phyloP scores from a whole-genome alignment of 768 basidiomycete species.

The Calocera viscosa region DNA sequence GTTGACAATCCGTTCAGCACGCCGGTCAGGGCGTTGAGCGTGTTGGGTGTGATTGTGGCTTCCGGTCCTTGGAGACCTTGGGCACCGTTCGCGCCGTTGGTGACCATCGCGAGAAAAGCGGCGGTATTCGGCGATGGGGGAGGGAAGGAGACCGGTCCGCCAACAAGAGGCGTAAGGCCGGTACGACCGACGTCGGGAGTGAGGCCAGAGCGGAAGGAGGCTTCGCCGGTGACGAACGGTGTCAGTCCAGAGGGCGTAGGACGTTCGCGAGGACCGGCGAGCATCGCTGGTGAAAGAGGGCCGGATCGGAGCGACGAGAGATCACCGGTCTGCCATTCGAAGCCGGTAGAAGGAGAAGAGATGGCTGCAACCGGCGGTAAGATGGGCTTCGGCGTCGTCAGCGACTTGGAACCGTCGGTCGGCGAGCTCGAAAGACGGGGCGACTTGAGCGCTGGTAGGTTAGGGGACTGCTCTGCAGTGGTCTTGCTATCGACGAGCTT shows the following conservation, averaged over 20 bases:
- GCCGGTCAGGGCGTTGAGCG: slow-evolving; percentile 67
- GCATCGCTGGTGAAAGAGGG: slow-evolving; percentile 92
- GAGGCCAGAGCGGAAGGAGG: slow-evolving; percentile 51
- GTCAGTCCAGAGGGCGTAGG: slow-evolving; percentile 34
- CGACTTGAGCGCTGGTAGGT: slow-evolving; percentile 24
- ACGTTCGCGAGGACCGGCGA: slow-evolving; percentile 63
- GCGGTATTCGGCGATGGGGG: slow-evolving; percentile 79
- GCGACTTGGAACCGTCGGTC: slow-evolving; percentile 17
- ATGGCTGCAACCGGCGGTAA: slow-evolving; percentile 70
- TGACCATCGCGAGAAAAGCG: slow-evolving; percentile 86
- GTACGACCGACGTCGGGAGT: slow-evolving; percentile 53
- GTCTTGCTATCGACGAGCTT: slow-evolving; percentile 19
- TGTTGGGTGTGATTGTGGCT: slow-evolving; percentile 53
- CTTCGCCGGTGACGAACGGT: slow-evolving; percentile 31
- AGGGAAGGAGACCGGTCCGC: slow-evolving; percentile 63
- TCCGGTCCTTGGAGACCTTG: slow-evolving; percentile 19
- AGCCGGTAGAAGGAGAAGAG: slow-evolving; percentile 42
- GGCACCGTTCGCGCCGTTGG: slow-evolving; percentile 34
- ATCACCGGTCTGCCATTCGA: slow-evolving; percentile 36
- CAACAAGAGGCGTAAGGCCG: slow-evolving; percentile 71
- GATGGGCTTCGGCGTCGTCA: slow-evolving; percentile 44
- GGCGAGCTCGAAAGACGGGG: slow-evolving; percentile 19
- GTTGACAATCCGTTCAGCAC: slow-evolving; percentile 40
- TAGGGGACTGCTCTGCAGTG: slow-evolving; percentile 38
- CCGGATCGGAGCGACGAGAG: slow-evolving; percentile 73